Evolutionary conservation across 495 filamentous ascomycete genomes (phyloP).

Genomic region (Tuber melanosporum): DNA sequence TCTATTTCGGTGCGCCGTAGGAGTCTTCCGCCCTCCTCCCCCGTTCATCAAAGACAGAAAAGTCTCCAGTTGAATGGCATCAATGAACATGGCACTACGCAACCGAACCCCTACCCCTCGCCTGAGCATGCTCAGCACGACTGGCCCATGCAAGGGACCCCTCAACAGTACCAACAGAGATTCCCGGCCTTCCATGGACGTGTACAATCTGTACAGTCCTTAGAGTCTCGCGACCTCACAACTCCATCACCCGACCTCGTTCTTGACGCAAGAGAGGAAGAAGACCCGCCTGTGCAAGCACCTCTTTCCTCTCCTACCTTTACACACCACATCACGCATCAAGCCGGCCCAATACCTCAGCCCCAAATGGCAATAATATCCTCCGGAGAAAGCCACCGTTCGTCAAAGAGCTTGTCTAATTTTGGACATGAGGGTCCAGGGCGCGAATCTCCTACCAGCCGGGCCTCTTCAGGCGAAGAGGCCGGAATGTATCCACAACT

Average conservation of each 20-base stretch:
- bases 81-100: slow-evolving; percentile 21
- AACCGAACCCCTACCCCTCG: slow-evolving; percentile 28
- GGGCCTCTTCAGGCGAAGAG: slow-evolving; percentile 22
- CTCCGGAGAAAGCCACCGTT: slow-evolving; percentile 44
- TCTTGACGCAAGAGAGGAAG: slow-evolving; percentile 21
- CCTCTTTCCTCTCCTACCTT: slow-evolving; percentile 36
- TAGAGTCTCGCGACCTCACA: slow-evolving; percentile 34
- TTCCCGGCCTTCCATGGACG: slow-evolving; percentile 36
- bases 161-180: slow-evolving; percentile 36
- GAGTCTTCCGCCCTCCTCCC: slow-evolving; percentile 27
- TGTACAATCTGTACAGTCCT: slow-evolving; percentile 38
- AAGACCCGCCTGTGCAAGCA: slow-evolving; percentile 32
- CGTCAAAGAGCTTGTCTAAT: slow-evolving; percentile 31
- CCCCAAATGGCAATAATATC: slow-evolving; percentile 47
- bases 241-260: slow-evolving; percentile 36
- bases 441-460: slow-evolving; percentile 34
- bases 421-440: slow-evolving; percentile 20
- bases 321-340: slow-evolving; percentile 42
- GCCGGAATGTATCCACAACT: slow-evolving; percentile 45
- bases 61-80: slow-evolving; percentile 19
- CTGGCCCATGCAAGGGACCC: slow-evolving; percentile 30
- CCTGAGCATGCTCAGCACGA: slow-evolving; percentile 29
- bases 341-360: slow-evolving; percentile 44
- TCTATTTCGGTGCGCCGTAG: slow-evolving; percentile 23
- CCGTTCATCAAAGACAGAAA: slow-evolving; percentile 16